Evolutionary conservation across 1,139 yeast genomes (phyloP), one percentile per base, ranked within the genome.

Genomic region (Suhomyces bribrorum): DNA sequence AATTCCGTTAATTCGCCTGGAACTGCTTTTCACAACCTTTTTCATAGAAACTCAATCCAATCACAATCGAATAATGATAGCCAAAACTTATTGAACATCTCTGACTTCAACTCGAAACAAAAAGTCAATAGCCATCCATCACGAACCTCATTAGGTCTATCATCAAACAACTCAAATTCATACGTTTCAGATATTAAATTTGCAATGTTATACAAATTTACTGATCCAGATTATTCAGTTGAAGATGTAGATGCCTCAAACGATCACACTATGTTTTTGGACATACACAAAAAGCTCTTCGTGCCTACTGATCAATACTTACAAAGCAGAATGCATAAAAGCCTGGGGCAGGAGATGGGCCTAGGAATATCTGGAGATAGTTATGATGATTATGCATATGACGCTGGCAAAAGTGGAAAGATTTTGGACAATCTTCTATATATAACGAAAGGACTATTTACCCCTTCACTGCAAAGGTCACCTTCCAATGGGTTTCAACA

Each of bases 81-180:
- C 29, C 26, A 34, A 31, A 23, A 44, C 12, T 22, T 22, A 22
- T 27, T 22, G 8, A 26, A 13, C 12, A 14, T 27, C 12, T 36
- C 49, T 26, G 56, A 53, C 9, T 50, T 49, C 11, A 34, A 32
- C 11, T n/a, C 41, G 7, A 49, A 44, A 14, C 54, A 50, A 40
- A 44, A 46, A 24, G 36, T 45, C 11, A 49, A 31, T 17, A 45
- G 36, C 26, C 45, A 40, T 16, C 45, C 53, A 6, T 42, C 50
- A 13, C 47, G 69, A 41, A 52, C 61, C 1, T 51, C 64, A 1
- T 45, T 69, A n/a, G 53, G 61, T 4, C 52, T 70, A 15, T 69
- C 75, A 0, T 69, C 75, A 2, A 69, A 62, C 43, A 70, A 62
- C 43, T 69, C 75, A 14, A 71, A 70, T 45, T 69, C 75, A 5